Evolutionary conservation across 176 grass and related monocot genomes (phyloP).

Genomic region (Carex kokanica): DNA sequence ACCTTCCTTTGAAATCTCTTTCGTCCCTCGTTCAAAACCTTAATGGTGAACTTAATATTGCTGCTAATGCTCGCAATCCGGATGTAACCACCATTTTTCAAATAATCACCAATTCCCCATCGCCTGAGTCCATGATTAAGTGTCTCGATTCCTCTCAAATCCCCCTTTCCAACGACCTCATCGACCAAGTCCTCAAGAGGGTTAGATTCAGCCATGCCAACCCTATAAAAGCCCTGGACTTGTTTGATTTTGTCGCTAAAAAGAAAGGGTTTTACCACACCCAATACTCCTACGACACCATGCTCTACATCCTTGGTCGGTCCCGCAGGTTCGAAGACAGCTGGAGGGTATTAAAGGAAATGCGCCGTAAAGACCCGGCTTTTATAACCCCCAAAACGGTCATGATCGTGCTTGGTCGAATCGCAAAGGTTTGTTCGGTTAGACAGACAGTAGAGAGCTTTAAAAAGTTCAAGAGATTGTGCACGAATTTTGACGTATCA

Average conservation of each 20-base stretch:
- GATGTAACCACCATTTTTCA: slow-evolving; percentile 43
- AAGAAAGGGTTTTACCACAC: slow-evolving; percentile 56
- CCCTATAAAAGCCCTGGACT: slow-evolving; percentile 58
- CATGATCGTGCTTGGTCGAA: slow-evolving; percentile 66
- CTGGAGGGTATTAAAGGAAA: slow-evolving; percentile 48
- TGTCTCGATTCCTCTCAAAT: slow-evolving; percentile 40
- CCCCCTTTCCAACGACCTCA: slow-evolving; percentile 43
- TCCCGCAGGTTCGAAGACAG: slow-evolving; percentile 51
- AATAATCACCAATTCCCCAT: slow-evolving; percentile 49
- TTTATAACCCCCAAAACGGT: slow-evolving; percentile 58
- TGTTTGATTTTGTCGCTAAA: slow-evolving; percentile 49
- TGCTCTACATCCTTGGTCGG: slow-evolving; percentile 74
- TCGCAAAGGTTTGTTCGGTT: slow-evolving; percentile 86
- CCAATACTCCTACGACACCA: slow-evolving; percentile 62
- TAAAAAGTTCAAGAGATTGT: slow-evolving; percentile 48
- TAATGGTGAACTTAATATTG: background rate
- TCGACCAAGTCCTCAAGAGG: slow-evolving; percentile 68
- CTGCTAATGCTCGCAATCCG: slow-evolving; percentile 5
- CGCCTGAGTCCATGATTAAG: slow-evolving; percentile 42
- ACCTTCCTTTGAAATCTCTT: background rate
- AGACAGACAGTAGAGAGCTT: slow-evolving; percentile 68
- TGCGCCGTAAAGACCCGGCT: slow-evolving; percentile 34
- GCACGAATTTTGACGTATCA: slow-evolving; percentile 35
- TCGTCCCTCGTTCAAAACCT: background rate
- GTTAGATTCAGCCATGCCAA: slow-evolving; percentile 80